phyloP scores from a whole-genome alignment of 768 basidiomycete genomes.

The Nidula microcarpa region DNA sequence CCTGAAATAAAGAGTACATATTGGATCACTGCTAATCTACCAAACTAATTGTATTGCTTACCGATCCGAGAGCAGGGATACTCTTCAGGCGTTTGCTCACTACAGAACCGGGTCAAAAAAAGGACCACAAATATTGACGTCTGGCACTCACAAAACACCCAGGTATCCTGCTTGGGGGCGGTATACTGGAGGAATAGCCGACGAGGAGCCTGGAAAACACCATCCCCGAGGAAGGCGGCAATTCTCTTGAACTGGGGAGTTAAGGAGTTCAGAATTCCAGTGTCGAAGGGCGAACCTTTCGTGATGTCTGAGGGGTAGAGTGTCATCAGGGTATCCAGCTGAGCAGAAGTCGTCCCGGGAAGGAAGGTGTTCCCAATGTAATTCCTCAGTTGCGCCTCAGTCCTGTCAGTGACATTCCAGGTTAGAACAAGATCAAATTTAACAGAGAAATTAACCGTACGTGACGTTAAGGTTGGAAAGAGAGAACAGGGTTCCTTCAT shows the following conservation, averaged over 20 bases:
- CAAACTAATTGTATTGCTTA: slow-evolving; percentile 11
- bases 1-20: slow-evolving; percentile 15
- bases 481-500: slow-evolving; percentile 36
- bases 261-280: slow-evolving; percentile 36
- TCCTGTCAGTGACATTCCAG: slow-evolving; percentile 8
- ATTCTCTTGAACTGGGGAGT: slow-evolving; percentile 46
- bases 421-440: background rate
- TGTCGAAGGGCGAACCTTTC: slow-evolving; percentile 52
- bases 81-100: slow-evolving; percentile 45
- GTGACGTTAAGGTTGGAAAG: slow-evolving; percentile 21
- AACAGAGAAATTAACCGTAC: slow-evolving; percentile 5
- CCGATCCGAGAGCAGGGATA: slow-evolving; percentile 40
- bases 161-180: slow-evolving; percentile 32
- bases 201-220: slow-evolving; percentile 46
- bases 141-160: slow-evolving; percentile 33
- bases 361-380: slow-evolving; percentile 25
- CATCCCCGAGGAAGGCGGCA: slow-evolving; percentile 48
- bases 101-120: slow-evolving; percentile 11
- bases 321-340: slow-evolving; percentile 22
- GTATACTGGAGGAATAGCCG: slow-evolving; percentile 38
- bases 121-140: background rate
- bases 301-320: slow-evolving; percentile 35
- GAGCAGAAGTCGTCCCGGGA: slow-evolving; percentile 19
- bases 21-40: background rate
- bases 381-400: slow-evolving; percentile 13